phyloP scores from a whole-genome alignment of 2,329 filamentous ascomycete species.

The Aureobasidium pullulans region DNA sequence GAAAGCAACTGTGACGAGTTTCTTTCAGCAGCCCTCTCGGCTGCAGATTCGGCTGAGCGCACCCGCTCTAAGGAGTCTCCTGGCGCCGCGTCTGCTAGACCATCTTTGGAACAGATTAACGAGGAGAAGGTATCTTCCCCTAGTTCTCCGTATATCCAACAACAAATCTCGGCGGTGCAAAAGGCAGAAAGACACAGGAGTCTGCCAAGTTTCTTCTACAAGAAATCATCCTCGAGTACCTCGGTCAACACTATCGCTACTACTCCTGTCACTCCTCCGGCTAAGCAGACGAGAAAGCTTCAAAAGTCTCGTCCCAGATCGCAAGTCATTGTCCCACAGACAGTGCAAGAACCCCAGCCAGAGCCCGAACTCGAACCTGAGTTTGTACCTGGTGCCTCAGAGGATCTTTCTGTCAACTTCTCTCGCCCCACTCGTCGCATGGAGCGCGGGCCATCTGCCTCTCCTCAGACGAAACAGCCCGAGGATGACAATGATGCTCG shows the following conservation, averaged over 20 bases:
- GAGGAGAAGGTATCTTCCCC: background rate
- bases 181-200: slow-evolving; percentile 9
- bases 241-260: slow-evolving; percentile 3
- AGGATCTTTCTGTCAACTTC: slow-evolving; percentile 29
- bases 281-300: slow-evolving; percentile 19
- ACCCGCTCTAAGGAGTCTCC: background rate
- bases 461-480: background rate
- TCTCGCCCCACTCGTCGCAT: slow-evolving; percentile 20
- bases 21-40: slow-evolving; percentile 1
- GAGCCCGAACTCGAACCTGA: background rate
- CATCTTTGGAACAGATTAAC: background rate
- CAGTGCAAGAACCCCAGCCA: background rate
- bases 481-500: slow-evolving; percentile 2
- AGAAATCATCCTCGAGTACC: slow-evolving; percentile 6
- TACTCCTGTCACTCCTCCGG: background rate
- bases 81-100: background rate
- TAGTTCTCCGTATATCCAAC: background rate
- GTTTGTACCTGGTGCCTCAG: slow-evolving; percentile 21
- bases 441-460: background rate
- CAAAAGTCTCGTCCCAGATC: slow-evolving; percentile 21
- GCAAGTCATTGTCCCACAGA: background rate
- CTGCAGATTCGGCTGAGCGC: slow-evolving; percentile 8
- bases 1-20: slow-evolving; percentile 16
- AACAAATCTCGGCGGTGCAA: background rate
- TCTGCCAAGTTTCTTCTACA: slow-evolving; percentile 12